Percentiles rank a stretch among this genome's conserved stretches.
phyloP scores from a whole-genome alignment of 331 rosid species.

The Malus hybrid region DNA sequence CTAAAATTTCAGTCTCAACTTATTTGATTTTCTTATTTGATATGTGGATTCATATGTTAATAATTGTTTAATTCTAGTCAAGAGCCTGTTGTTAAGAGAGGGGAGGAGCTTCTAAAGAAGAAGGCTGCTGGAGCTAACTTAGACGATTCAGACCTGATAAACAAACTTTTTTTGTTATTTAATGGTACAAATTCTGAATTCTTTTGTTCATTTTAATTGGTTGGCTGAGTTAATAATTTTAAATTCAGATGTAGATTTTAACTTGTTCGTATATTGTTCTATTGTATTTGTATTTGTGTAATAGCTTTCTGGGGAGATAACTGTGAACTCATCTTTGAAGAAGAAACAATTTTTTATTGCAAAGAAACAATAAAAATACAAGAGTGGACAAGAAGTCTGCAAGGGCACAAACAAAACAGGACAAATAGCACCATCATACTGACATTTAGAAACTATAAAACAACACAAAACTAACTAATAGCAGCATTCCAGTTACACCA shows the following conservation, averaged over 20 bases:
- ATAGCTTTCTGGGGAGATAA: neutral
- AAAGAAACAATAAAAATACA: too few relatives aligned
- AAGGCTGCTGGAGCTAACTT: conserved; percentile 73
- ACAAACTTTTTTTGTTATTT: conserved; percentile 60
- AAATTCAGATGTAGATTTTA: neutral
- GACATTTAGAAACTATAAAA: too few relatives aligned
- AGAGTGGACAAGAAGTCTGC: too few relatives aligned
- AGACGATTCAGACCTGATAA: conserved; percentile 69
- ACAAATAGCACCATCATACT: too few relatives aligned
- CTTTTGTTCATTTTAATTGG: conserved; percentile 4
- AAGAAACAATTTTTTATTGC: too few relatives aligned
- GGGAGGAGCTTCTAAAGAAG: conserved; percentile 95
- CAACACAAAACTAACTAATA: too few relatives aligned
- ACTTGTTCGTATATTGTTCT: neutral
- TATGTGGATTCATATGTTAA: conserved; percentile 21
- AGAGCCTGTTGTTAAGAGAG: conserved; percentile 81
- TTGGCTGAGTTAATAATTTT: neutral
- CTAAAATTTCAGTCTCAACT: neutral
- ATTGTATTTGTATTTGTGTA: neutral
- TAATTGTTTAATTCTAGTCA: conserved; percentile 64
- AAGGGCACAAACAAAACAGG: too few relatives aligned
- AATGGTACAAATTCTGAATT: conserved; percentile 52
- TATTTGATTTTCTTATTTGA: conserved; percentile 9
- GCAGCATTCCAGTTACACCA: too few relatives aligned
- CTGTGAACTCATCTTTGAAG: neutral